Evolutionary conservation across 192 early-diverging fungal species (phyloP).

Genomic region (Neocallimastix lanati): DNA sequence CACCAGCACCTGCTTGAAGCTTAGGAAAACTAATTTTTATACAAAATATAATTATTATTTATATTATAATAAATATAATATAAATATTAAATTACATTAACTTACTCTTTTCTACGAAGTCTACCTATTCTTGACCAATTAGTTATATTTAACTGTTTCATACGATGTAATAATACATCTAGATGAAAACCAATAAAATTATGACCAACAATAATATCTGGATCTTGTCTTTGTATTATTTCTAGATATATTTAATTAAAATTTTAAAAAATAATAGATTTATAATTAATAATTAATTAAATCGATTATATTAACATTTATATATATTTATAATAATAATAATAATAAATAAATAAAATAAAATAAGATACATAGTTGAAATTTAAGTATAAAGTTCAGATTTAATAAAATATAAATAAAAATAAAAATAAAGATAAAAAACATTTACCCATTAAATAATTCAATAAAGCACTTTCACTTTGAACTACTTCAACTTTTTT

Average conservation of each 20-base stretch:
- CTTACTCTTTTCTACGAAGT: constrained; percentile 50
- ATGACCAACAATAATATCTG: constrained; percentile 89
- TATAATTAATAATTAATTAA: too few relatives aligned
- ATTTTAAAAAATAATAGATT: too few relatives aligned
- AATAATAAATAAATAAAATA: too few relatives aligned
- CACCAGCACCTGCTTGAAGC: constrained; percentile 60
- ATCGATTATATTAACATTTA: not conserved
- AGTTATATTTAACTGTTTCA: constrained; percentile 58
- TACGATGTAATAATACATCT: constrained; percentile 79
- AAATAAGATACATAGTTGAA: too few relatives aligned
- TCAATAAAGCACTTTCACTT: constrained; percentile 63
- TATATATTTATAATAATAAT: not conserved
- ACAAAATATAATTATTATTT: too few relatives aligned
- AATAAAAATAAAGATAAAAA: too few relatives aligned
- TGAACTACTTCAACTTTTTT: constrained; percentile 34
- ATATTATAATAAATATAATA: too few relatives aligned
- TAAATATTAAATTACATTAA: too few relatives aligned
- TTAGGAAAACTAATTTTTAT: constrained; percentile 58
- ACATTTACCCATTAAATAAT: constrained; percentile 54
- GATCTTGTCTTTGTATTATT: constrained; percentile 55
- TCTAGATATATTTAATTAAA: constrained; percentile 17
- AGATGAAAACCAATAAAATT: constrained; percentile 92
- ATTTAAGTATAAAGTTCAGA: too few relatives aligned
- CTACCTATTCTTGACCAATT: constrained; percentile 82
- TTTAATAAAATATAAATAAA: too few relatives aligned